Base-by-base conservation (phyloP, 208 protist genomes). In the Trypanosoma conorhini region DNA sequence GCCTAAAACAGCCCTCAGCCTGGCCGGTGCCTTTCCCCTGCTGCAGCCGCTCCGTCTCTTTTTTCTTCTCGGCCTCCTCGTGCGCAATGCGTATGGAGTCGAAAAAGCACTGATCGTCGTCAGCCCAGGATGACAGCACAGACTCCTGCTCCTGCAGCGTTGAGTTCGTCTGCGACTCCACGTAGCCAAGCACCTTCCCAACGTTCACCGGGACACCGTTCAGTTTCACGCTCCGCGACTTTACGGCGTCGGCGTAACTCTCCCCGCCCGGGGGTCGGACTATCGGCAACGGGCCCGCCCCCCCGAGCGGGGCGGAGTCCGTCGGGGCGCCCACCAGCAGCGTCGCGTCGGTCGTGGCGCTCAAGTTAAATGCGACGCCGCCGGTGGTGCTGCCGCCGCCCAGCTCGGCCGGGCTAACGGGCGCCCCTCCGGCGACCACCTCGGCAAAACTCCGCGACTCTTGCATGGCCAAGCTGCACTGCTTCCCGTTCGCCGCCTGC, bases 41-140 rank as follows among this genome's bases (percentile, higher is more conserved):
- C 31, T n/a, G 24, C 46, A 7, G 17, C 30, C 8, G 35, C 30
- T 31, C 30, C 55, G 56, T 35, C 40, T 22, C 65, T 44, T 26
- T 9, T 17, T 55, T 24, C 42, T 42, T 21, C 10, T 62, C 31
- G 13, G 28, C 40, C 40, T 13, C 48, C 21, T 58, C 62, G 8
- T 22, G 21, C 4, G 62, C 19, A 21, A 61, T 66, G n/a, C 33
- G 65, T 51, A 87, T 74, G 42, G 65, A 72, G 42, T 79, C 71
- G 21, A 87, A 60, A 66, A 87, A 87, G 57, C 62, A 68, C 46
- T 83, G 69, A 63, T 87, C 82, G 61, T 87, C 82, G 57, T 87
- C 82, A 4, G 75, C 82, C 82, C 82, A 87, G 19, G 72, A 82
- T 52, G 77, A 75, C 21, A 72, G 59, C 26, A 77, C 64, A 10